Percentiles rank a stretch among this genome's conserved stretches.
These are phyloP conservation scores for Tetrahymena borealis DNA, from an alignment of 73 alveolate species.

Conservation along the genomic window DNA sequence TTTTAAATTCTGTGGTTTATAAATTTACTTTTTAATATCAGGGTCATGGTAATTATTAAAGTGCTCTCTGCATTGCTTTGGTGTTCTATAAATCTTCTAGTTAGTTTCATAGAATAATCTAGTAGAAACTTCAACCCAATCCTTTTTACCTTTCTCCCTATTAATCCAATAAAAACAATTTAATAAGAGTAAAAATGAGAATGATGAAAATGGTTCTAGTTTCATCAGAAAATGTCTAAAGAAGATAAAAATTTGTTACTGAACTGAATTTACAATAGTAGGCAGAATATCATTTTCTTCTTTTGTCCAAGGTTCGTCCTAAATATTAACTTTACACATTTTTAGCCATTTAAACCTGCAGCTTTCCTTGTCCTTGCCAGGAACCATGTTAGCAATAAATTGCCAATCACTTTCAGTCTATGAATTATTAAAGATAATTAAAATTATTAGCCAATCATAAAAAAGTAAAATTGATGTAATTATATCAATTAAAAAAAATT, in stretches of 20 bases:
- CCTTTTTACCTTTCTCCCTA: not conserved
- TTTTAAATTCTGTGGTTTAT: too few species aligned
- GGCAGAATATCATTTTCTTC: not conserved
- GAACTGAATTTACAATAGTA: not conserved
- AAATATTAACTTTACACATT: not conserved
- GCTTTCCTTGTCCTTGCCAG: not conserved
- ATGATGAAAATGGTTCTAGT: too few species aligned
- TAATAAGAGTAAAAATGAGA: too few species aligned
- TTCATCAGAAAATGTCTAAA: too few species aligned
- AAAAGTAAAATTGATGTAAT: too few species aligned
- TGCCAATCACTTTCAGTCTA: constrained; percentile 1
- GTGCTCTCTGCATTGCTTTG: not conserved
- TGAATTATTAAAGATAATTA: not conserved
- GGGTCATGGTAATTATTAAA: not conserved
- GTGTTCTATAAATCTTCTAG: not conserved
- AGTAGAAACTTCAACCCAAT: not conserved
- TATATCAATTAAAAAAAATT: too few species aligned
- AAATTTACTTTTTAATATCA: not conserved
- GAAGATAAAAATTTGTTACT: not conserved
- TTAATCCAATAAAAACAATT: not conserved
- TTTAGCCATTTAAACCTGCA: not conserved
- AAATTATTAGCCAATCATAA: too few species aligned
- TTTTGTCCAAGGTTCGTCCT: not conserved
- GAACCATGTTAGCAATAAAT: not conserved
- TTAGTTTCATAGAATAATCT: not conserved